phyloP scores from a whole-genome alignment of 106 monocot genomes.

The Gastrodia elata region DNA sequence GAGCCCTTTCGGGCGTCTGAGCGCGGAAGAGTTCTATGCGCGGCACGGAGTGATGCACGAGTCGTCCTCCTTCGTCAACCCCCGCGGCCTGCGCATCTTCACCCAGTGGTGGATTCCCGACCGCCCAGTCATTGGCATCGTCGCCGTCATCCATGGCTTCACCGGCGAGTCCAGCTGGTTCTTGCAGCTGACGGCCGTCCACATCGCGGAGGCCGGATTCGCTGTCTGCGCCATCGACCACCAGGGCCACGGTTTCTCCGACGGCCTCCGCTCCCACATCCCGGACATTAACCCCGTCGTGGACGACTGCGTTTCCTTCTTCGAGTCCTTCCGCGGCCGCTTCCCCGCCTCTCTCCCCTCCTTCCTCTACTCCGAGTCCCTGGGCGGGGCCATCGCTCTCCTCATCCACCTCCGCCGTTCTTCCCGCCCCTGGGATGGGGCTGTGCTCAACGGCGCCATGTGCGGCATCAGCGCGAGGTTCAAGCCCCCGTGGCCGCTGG shows the following conservation, averaged over 20 bases:
- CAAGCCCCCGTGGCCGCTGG: conserved; percentile 88
- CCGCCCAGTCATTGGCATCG: conserved; percentile 26
- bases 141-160: conserved; percentile 65
- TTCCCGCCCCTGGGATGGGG: conserved; percentile 36
- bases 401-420: conserved; percentile 44
- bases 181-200: conserved; percentile 64
- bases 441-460: conserved; percentile 87
- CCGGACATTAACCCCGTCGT: conserved; percentile 78
- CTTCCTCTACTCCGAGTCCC: conserved; percentile 84
- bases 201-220: conserved; percentile 65
- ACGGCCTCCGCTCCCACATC: conserved; percentile 59
- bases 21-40: conserved; percentile 66
- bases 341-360: conserved; percentile 41
- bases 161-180: conserved; percentile 82
- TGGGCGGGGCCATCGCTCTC: conserved; percentile 86
- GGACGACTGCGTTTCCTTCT: conserved; percentile 66
- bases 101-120: conserved; percentile 69
- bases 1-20: conserved; percentile 59
- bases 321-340: conserved; percentile 52
- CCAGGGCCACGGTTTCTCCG: conserved; percentile 93
- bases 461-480: conserved; percentile 87
- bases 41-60: conserved; percentile 55
- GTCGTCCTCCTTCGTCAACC: conserved; percentile 65
- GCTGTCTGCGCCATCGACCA: conserved; percentile 82
- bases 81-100: conserved; percentile 66